A percentile compares a stretch with the other conserved stretches of the same genome.
Evolutionary conservation across 306 rosid genomes (phyloP).

Genomic region (Glycine soja): DNA sequence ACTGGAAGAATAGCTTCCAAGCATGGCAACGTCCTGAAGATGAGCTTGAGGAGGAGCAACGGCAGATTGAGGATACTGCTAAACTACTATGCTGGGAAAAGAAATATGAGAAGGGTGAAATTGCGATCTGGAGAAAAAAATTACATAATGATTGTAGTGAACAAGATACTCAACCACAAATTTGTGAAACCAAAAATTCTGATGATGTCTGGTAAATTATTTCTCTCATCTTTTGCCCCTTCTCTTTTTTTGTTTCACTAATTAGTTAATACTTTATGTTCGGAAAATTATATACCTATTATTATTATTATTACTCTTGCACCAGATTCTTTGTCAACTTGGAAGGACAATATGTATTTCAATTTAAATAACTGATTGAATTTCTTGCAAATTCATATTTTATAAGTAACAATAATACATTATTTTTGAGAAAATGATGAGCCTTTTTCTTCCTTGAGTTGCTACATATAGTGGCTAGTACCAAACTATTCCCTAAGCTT

Average conservation of each 20-base stretch:
- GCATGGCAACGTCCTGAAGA: conserved; percentile 75
- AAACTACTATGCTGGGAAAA: conserved; percentile 88
- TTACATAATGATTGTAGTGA: conserved; percentile 47
- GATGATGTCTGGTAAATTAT: conserved; percentile 70
- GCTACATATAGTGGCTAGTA: not conserved
- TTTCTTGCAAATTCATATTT: not conserved
- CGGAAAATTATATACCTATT: conserved; percentile 18
- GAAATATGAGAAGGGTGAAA: conserved; percentile 84
- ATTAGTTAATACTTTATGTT: conserved; percentile 20
- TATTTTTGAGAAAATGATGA: not conserved
- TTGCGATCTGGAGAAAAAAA: conserved; percentile 79
- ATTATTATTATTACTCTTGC: conserved; percentile 52
- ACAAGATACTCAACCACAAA: conserved; percentile 53
- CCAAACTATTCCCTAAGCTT: conserved; percentile 27
- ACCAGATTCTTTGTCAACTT: conserved; percentile 31
- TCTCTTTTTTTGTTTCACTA: not conserved
- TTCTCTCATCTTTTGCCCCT: conserved; percentile 34
- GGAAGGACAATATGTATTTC: conserved; percentile 22
- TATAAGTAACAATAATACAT: not conserved
- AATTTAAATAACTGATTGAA: not conserved
- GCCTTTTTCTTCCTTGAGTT: conserved; percentile 11
- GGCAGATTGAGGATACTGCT: conserved; percentile 73
- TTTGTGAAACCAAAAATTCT: conserved; percentile 53
- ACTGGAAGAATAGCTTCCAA: conserved; percentile 66
- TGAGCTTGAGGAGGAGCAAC: conserved; percentile 82